These are phyloP conservation scores for Musa balbisiana DNA, from an alignment of 202 grass and related monocot genomes.

Conservation along the genomic window DNA sequence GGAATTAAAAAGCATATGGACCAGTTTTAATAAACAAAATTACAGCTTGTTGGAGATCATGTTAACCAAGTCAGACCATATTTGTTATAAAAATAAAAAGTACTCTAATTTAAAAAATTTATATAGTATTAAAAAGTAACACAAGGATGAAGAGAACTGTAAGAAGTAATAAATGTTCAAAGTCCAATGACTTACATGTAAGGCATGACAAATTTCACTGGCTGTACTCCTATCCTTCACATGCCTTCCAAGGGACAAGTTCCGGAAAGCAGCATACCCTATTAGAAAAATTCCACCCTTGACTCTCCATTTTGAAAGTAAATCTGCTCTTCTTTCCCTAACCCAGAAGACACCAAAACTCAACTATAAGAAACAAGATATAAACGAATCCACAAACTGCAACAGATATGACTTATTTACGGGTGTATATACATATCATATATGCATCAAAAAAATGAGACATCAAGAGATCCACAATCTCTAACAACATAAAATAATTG, in stretches of 20 bases:
- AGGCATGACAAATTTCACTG: constrained; percentile 58
- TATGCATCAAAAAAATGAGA: neutral
- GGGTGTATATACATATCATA: neutral
- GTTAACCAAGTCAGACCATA: neutral
- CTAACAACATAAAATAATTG: no score
- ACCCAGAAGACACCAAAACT: neutral
- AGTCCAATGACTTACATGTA: constrained; percentile 51
- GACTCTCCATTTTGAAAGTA: constrained; percentile 72
- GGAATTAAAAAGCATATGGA: neutral
- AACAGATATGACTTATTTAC: neutral
- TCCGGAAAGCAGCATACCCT: constrained; percentile 94
- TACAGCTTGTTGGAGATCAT: neutral
- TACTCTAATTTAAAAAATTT: neutral
- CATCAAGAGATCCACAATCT: neutral
- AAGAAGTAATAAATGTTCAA: constrained; percentile 3
- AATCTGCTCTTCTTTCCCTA: constrained; percentile 67
- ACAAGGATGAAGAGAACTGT: neutral
- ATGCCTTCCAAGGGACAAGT: constrained; percentile 73
- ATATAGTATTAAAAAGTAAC: neutral
- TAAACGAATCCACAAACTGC: neutral
- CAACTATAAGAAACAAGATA: neutral
- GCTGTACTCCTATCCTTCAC: constrained; percentile 60
- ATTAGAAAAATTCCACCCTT: constrained; percentile 93
- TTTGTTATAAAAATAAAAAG: neutral
- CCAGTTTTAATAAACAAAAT: neutral